Evolutionary conservation across 2,329 filamentous ascomycete genomes (phyloP).

Genomic region (Cladophialophora exuberans): DNA sequence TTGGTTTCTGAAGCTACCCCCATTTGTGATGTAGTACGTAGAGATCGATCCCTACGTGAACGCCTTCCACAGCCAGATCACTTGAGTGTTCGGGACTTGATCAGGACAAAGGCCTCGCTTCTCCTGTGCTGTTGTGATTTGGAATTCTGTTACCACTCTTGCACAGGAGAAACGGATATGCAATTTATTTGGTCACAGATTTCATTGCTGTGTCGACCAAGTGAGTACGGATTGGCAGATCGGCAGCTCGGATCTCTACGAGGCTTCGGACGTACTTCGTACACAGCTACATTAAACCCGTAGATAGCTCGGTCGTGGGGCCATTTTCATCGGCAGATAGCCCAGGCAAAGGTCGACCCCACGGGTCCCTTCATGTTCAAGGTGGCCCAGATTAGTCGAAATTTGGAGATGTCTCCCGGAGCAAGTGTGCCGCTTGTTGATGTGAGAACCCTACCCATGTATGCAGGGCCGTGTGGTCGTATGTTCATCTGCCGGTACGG

Average conservation of each 20-base stretch:
- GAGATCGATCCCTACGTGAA: background rate
- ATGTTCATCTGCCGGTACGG: background rate
- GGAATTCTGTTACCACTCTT: too few relatives aligned
- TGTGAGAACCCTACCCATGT: too few relatives aligned
- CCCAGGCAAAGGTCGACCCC: slow-evolving; percentile 5
- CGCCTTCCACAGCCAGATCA: too few relatives aligned
- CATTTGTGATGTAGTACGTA: background rate
- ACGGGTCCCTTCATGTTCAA: background rate
- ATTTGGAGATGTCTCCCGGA: background rate
- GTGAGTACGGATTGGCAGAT: background rate
- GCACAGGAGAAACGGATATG: background rate
- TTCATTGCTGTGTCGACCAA: background rate
- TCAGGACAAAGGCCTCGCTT: too few relatives aligned
- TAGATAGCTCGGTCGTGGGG: slow-evolving; percentile 13
- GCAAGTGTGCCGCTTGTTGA: background rate
- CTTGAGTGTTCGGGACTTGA: too few relatives aligned
- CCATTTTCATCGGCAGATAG: slow-evolving; percentile 6
- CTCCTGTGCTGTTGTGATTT: too few relatives aligned
- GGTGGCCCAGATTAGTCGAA: background rate
- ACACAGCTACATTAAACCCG: too few relatives aligned
- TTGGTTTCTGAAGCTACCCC: slow-evolving; percentile 11
- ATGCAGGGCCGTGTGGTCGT: too few relatives aligned
- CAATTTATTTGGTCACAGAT: background rate
- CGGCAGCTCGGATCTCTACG: slow-evolving; percentile 4
- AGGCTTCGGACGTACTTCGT: slow-evolving; percentile 9